phyloP scores from a whole-genome alignment of 768 basidiomycete species.

The Lyophyllum decastes region DNA sequence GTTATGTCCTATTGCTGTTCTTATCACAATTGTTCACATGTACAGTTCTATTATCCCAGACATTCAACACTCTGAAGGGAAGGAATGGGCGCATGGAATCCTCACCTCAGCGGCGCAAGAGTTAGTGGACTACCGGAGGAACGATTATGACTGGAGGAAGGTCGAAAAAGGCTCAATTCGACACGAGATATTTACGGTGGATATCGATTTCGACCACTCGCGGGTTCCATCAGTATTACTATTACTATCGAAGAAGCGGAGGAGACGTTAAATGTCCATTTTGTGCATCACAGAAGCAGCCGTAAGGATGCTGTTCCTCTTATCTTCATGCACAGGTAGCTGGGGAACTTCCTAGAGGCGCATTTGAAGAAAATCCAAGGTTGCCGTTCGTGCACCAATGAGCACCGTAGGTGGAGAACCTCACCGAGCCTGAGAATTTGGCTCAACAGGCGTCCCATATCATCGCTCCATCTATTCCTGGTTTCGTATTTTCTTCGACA shows the following conservation, averaged over 20 bases:
- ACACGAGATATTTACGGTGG: slow-evolving; percentile 50
- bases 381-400: neutral
- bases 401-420: slow-evolving; percentile 23
- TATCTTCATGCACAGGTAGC: slow-evolving; percentile 59
- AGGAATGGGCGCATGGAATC: slow-evolving; percentile 49
- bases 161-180: slow-evolving; percentile 49
- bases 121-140: slow-evolving; percentile 46
- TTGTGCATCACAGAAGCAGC: slow-evolving; percentile 44
- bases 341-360: slow-evolving; percentile 38
- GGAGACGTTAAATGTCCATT: slow-evolving; percentile 51
- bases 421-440: slow-evolving; percentile 8
- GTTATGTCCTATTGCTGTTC: neutral
- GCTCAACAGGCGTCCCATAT: neutral
- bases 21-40: neutral
- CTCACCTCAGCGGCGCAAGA: slow-evolving; percentile 42
- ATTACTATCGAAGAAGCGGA: slow-evolving; percentile 44
- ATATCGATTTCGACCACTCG: too few relatives aligned
- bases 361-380: neutral
- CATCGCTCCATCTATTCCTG: slow-evolving; percentile 10
- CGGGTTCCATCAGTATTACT: too few relatives aligned
- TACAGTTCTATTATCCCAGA: slow-evolving; percentile 39
- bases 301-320: slow-evolving; percentile 46
- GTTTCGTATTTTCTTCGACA: slow-evolving; percentile 21
- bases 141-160: slow-evolving; percentile 49
- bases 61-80: slow-evolving; percentile 40